phyloP scores from a whole-genome alignment of 2,329 filamentous ascomycete species.

The Diaporthe aspalathi region DNA sequence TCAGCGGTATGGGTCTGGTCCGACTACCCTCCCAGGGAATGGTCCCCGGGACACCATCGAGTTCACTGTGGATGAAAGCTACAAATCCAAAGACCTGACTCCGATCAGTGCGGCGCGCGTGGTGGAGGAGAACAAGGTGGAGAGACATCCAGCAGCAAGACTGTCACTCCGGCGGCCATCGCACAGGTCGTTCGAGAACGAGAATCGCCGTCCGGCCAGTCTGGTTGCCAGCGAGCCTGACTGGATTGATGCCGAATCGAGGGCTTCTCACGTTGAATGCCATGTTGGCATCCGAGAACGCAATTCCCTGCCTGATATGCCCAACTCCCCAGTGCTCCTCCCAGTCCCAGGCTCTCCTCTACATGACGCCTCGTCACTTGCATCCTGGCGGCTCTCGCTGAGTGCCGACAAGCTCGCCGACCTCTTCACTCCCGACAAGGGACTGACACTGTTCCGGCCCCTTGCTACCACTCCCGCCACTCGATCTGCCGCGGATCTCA shows the following conservation, averaged over 20 bases:
- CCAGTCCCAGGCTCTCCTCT: slow-evolving; percentile 16
- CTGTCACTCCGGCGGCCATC: not conserved
- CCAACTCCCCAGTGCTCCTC: slow-evolving; percentile 35
- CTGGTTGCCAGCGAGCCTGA: slow-evolving; percentile 15
- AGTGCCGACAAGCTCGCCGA: slow-evolving; percentile 31
- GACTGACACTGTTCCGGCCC: not conserved
- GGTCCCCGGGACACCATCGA: slow-evolving; percentile 64
- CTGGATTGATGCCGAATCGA: slow-evolving; percentile 16
- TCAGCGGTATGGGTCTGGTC: slow-evolving; percentile 45
- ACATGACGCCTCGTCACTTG: slow-evolving; percentile 40
- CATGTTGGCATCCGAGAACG: slow-evolving; percentile 37
- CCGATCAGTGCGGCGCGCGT: not conserved
- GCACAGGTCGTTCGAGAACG: slow-evolving; percentile 7
- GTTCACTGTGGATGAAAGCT: slow-evolving; percentile 50
- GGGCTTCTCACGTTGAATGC: slow-evolving; percentile 2
- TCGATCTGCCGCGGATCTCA: not conserved
- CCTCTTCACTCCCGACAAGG: slow-evolving; percentile 10
- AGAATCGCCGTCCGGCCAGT: not conserved
- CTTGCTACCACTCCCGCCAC: slow-evolving; percentile 25
- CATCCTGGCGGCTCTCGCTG: slow-evolving; percentile 41
- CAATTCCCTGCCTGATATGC: slow-evolving; percentile 38
- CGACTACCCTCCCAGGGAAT: slow-evolving; percentile 49
- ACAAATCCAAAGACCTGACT: not conserved
- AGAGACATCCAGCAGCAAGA: slow-evolving; percentile 6
- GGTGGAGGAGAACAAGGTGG: slow-evolving; percentile 25